Evolutionary conservation across 116 monocot genomes (phyloP).

Genomic region (Cymodocea nodosa): DNA sequence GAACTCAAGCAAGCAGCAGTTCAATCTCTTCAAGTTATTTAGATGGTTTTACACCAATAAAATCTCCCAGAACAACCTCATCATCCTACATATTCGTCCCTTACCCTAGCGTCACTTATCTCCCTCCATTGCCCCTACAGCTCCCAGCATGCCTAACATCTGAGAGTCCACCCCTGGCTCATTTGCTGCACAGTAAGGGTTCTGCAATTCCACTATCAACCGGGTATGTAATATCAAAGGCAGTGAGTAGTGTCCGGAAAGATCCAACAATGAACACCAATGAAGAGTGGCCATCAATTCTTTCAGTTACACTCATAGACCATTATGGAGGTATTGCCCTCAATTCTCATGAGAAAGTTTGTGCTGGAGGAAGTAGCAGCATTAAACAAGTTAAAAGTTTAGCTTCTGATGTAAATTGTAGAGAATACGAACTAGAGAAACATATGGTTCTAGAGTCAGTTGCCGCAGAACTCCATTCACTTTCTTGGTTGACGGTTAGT

Average conservation of each 20-base stretch:
- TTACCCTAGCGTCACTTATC: conserved; percentile 41
- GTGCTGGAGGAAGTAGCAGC: conserved; percentile 12
- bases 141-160: conserved; percentile 86
- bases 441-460: conserved; percentile 58
- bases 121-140: conserved; percentile 52
- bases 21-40: conserved; percentile 32
- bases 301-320: conserved; percentile 67
- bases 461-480: conserved; percentile 71
- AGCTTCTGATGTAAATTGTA: conserved; percentile 22
- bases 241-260: conserved; percentile 36
- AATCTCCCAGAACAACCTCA: conserved; percentile 47
- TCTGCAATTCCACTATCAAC: conserved; percentile 65
- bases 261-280: conserved; percentile 20
- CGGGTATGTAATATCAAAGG: conserved; percentile 64
- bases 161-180: conserved; percentile 81
- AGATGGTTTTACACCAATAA: conserved; percentile 76
- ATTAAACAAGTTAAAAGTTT: conserved; percentile 28
- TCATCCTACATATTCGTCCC: conserved; percentile 67
- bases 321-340: conserved; percentile 51
- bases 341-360: conserved; percentile 32
- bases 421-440: conserved; percentile 45
- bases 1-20: conserved; percentile 25
- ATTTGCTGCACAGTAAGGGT: conserved; percentile 90
- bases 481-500: conserved; percentile 88
- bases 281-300: conserved; percentile 68